Base-by-base conservation (phyloP, 176 grass and related monocot species). In the Rhynchospora breviuscula region DNA sequence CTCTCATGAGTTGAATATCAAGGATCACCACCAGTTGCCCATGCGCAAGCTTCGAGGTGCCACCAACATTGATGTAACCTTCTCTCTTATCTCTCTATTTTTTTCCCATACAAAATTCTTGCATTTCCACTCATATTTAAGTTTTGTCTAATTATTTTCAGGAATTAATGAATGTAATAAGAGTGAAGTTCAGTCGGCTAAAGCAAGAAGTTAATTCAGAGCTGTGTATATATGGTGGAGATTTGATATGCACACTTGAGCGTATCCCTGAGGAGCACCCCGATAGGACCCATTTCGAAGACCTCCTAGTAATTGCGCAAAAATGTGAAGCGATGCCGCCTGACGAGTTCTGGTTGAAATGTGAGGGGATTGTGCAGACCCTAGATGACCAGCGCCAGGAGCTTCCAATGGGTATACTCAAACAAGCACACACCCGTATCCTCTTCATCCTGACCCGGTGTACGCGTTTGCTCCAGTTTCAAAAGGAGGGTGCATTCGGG, bases 401-500 rank as follows among this genome's bases (percentile, higher is more conserved):
- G 76, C 83, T 93, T 60, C 73, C 85, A 23, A 83, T 84, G 62
- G 92, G 92, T 7, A 22, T 65, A 0, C 85, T 91, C 40, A 99
- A 95, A 90, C 89, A 99, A 88, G 89, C 86, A 0, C 91, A 93
- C 79, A 93, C 91, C 0, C 85, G 93, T 22, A 53, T 99, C 40
- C 90, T 99, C 71, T 98, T 99, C 86, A 99, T 99, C 86, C 89
- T 99, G 59, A 93, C 96, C 1, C 89, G 96, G 3, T 99, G 93
- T 88, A 99, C 96, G 4, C 93, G 96, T 9, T 79, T 95, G 21
- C 89, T 99, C 23, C 93, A 95, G 77, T 95, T 99, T 80, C 96
- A 87, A 0, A 99, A 99, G 86, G 96, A 92, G 62, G 87, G 84
- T 62, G 57, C 53, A 14, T 89, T 63, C 12, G 61, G 22, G 18